Base-by-base conservation (phyloP, 352 stramenopile species). In the Bremia lactucae region DNA sequence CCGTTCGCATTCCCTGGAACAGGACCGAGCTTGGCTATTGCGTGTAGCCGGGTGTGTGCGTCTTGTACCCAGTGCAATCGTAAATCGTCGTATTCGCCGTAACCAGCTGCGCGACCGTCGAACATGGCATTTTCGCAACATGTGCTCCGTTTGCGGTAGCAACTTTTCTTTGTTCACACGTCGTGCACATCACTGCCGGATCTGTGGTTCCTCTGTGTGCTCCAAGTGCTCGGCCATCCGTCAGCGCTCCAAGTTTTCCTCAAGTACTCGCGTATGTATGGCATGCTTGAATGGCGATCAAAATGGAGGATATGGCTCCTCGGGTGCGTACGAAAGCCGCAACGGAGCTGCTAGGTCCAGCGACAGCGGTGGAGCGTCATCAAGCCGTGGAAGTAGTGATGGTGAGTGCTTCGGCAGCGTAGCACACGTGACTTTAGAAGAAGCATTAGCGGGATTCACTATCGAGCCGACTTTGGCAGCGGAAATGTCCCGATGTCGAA, bases 111-210 rank as follows among this genome's bases (percentile, higher is more conserved):
- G 79, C 10, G 60, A 84, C 39, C 77, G 77, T 22, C 49, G 60
- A 13, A 57, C 65, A 20, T 88, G 75, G 75, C 51, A 67, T 31
- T 62, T 65, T 36, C 56, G 64, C 16, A 62, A 85, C 47, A 62
- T 56, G 11, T 88, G 76, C 56, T 69, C 54, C 11, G 53, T 87
- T n/a, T 91, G 78, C 42, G 67, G 56, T 29, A 55, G 62, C 43
- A 62, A 56, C 15, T 87, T 87, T 56, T 76, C 56, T 36, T 68
- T 72, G 46, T 64, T 91, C 34, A 79, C 81, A 40, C 69, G 69
- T 23, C 74, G 77, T 13, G 62, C 71, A 31, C 79, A 91, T 44
- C 79, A 87, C 62, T 91, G 79, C 33, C 73, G 76, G 6, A 73
- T 87, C 35, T 91, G 75, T 23, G 79, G 76, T 31, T 51, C 65